These are phyloP conservation scores for Iris macrosiphon DNA, from an alignment of 106 monocot genomes.

Conservation along the genomic window DNA sequence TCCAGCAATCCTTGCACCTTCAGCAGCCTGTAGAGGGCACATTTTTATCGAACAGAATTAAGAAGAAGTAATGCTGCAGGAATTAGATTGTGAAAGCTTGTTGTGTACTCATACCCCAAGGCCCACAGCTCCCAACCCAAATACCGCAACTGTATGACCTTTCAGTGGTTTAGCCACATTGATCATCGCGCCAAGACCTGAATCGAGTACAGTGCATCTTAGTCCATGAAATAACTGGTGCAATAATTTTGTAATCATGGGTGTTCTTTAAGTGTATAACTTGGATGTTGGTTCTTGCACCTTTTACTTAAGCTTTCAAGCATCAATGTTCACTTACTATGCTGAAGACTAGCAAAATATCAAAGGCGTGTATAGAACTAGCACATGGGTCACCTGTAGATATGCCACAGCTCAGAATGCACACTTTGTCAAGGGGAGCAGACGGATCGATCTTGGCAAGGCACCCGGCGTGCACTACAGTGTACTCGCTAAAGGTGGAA, in stretches of 20 bases:
- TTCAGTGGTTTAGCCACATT: conserved; percentile 79
- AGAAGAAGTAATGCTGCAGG: no score
- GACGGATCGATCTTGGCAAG: conserved; percentile 27
- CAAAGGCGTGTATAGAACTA: no score
- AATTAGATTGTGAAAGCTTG: no score
- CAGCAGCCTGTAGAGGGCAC: conserved; percentile 24
- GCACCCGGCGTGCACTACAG: conserved; percentile 22
- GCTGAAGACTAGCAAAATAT: no score
- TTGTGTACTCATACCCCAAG: conserved; percentile 72
- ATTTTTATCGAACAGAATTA: no score
- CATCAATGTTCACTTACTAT: no score
- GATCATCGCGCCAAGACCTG: conserved; percentile 87
- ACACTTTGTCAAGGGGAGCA: conserved; percentile 38
- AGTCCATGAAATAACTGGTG: no score
- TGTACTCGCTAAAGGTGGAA: conserved; percentile 43
- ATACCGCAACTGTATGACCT: conserved; percentile 75
- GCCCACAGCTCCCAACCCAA: conserved; percentile 87
- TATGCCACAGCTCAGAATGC: conserved; percentile 33
- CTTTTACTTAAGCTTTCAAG: no score
- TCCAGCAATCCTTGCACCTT: conserved; percentile 59
- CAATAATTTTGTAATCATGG: no score
- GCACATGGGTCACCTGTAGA: conserved; percentile 27
- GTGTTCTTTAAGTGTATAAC: no score
- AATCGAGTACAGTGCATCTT: no score
- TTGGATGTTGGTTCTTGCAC: no score